Evolutionary conservation across 805 yeast species (phyloP).

Genomic region (Sugiyamaella boreocaroliniensis): DNA sequence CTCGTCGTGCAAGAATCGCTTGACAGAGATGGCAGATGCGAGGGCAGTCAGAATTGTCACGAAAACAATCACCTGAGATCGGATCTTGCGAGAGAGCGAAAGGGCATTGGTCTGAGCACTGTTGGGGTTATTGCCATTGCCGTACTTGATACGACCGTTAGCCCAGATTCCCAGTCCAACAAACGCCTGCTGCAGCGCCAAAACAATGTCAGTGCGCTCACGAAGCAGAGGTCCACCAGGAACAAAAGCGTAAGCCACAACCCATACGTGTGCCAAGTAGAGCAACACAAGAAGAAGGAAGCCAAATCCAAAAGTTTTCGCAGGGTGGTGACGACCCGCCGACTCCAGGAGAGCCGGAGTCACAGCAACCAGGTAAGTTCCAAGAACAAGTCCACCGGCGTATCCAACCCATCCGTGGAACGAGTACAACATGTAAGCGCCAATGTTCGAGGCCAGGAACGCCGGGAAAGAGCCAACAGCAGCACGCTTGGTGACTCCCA

Average conservation of each 20-base stretch:
- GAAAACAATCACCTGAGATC: conserved; percentile 21
- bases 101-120: conserved; percentile 14
- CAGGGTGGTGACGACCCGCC: conserved; percentile 49
- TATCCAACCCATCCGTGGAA: conserved; percentile 67
- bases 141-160: conserved; percentile 16
- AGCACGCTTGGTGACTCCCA: conserved; percentile 34
- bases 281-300: conserved; percentile 46
- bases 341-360: conserved; percentile 56
- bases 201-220: conserved; percentile 77
- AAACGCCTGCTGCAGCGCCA: conserved; percentile 47
- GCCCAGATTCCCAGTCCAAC: conserved; percentile 48
- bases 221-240: conserved; percentile 87
- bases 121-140: conserved; percentile 14
- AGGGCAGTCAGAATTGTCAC: conserved; percentile 38
- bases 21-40: conserved; percentile 46
- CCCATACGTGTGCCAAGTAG: conserved; percentile 85
- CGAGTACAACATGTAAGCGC: conserved; percentile 45
- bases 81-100: conserved; percentile 21
- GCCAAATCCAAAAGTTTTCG: conserved; percentile 37
- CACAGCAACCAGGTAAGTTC: conserved; percentile 56
- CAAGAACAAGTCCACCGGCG: conserved; percentile 59
- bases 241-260: conserved; percentile 96
- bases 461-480: conserved; percentile 32
- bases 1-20: conserved; percentile 51
- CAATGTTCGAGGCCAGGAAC: conserved; percentile 39